Evolutionary conservation across 2,329 filamentous ascomycete genomes (phyloP).

Genomic region (Xylariaceae sp.): DNA sequence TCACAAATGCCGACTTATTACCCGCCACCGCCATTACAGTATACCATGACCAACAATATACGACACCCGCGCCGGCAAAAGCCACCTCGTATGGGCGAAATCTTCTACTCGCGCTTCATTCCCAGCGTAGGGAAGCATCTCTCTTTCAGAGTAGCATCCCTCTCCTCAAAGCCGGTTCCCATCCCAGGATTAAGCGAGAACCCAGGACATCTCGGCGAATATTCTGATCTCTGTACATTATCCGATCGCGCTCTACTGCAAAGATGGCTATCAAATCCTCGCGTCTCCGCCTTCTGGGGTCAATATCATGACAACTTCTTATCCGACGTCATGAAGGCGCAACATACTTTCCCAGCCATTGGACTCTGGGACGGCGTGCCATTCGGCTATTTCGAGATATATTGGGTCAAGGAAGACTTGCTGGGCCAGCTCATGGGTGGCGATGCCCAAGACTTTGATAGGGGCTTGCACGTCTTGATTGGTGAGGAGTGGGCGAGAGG

Average conservation of each 20-base stretch:
- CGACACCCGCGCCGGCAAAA: slow-evolving; percentile 85
- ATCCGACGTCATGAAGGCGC: slow-evolving; percentile 54
- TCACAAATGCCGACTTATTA: slow-evolving; percentile 89
- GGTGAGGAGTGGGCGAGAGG: slow-evolving; percentile 91
- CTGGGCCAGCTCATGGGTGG: slow-evolving; percentile 64
- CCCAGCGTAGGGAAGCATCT: slow-evolving; percentile 78
- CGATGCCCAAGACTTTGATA: slow-evolving; percentile 71
- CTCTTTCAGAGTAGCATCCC: slow-evolving; percentile 77
- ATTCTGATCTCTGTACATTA: slow-evolving; percentile 38
- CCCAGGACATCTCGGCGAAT: slow-evolving; percentile 31
- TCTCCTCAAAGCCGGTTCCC: slow-evolving; percentile 56
- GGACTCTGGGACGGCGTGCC: slow-evolving; percentile 92
- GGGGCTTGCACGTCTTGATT: slow-evolving; percentile 81
- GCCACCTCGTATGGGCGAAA: slow-evolving; percentile 81
- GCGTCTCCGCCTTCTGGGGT: slow-evolving; percentile 83
- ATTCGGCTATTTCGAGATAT: slow-evolving; percentile 96
- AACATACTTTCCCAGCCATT: slow-evolving; percentile 83
- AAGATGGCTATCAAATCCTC: slow-evolving; percentile 81
- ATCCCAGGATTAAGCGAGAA: slow-evolving; percentile 55
- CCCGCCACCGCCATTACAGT: slow-evolving; percentile 76
- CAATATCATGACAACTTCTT: slow-evolving; percentile 62
- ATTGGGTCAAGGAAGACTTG: slow-evolving; percentile 93
- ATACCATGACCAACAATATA: slow-evolving; percentile 68
- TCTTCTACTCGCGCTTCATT: slow-evolving; percentile 84
- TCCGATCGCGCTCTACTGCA: slow-evolving; percentile 61